Conservation (phyloP, 257 asterid genomes). For the Nicotiana noctiflora region DNA sequence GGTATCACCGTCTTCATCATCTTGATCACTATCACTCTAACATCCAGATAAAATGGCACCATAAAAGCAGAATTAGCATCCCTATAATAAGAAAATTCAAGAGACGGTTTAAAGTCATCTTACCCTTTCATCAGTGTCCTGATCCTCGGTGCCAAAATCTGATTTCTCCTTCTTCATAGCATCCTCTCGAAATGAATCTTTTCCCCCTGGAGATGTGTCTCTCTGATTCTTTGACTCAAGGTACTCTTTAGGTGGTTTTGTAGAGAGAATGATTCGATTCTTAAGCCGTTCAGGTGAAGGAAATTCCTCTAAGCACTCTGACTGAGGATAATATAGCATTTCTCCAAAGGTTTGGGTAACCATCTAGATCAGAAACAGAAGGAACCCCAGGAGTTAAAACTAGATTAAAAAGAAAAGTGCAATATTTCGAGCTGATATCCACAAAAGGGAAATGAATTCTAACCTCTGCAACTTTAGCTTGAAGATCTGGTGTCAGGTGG, state of each 20-base stretch:
- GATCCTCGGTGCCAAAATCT: slow-evolving; percentile 10
- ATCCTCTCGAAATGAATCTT: slow-evolving; percentile 54
- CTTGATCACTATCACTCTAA: slow-evolving; percentile 31
- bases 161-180: slow-evolving; percentile 10
- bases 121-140: slow-evolving; percentile 41
- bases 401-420: neutral
- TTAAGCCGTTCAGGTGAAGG: slow-evolving; percentile 80
- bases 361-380: slow-evolving; percentile 47
- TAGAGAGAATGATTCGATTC: slow-evolving; percentile 70
- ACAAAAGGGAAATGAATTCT: neutral
- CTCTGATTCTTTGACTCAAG: slow-evolving; percentile 36
- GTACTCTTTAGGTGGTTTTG: slow-evolving; percentile 91
- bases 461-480: slow-evolving; percentile 92
- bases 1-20: slow-evolving; percentile 44
- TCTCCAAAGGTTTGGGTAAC: slow-evolving; percentile 73
- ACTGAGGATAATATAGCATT: slow-evolving; percentile 62
- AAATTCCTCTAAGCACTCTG: slow-evolving; percentile 53
- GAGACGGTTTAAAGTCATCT: neutral
- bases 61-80: neutral
- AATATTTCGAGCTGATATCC: neutral
- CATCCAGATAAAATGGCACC: slow-evolving; percentile 4
- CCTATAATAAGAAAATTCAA: slow-evolving; percentile 1
- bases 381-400: neutral
- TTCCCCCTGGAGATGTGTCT: slow-evolving; percentile 38
- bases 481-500: slow-evolving; percentile 84